Evolutionary conservation across 805 yeast species (phyloP), one percentile per base, ranked within the genome.

Genomic region (Starmerella cellae): DNA sequence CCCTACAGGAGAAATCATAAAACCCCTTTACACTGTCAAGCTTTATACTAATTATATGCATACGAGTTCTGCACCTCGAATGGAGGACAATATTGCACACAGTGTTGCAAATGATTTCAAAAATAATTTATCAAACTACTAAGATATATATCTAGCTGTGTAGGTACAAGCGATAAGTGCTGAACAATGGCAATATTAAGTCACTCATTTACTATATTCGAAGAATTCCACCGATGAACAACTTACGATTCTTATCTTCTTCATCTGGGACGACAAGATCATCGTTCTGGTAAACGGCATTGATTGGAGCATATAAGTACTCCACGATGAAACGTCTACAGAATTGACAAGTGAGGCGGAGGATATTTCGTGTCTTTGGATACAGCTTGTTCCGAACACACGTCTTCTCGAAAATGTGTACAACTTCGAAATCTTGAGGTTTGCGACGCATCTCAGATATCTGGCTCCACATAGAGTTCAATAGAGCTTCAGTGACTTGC

Each of bases 371-470:
- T 11, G 44, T 33, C 18, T 17, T 8, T 13, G 39, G 42, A 5
- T 22, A 10, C 22, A 19, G 24, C 34, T 22, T 21, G 23, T 37
- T 20, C 20, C 44, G 35, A 3, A 47, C 27, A 2, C 18, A 16
- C 29, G 36, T 45, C 35, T 39, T 42, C 28, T 45, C 51, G 26
- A 47, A 47, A 3, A 47, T n/a, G 21, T 45, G 47, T 9, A 45
- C 20, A 5, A 41, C 36, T 11, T 37, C 19, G 18, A 26, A 21
- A 13, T 27, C 24, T 8, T 16, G 20, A 23, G 18, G 8, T n/a
- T 17, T n/a, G 3, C 19, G 13, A n/a, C n/a, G n/a, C 8, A 16
- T 23, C 32, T 26, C 37, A 8, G 35, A 17, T 9, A 40, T 24
- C 24, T 37, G 40, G 11, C 21, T 18, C 26, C 35, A 32, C 21